phyloP scores from a whole-genome alignment of 2,329 filamentous ascomycete genomes.

The Monilinia polystroma region DNA sequence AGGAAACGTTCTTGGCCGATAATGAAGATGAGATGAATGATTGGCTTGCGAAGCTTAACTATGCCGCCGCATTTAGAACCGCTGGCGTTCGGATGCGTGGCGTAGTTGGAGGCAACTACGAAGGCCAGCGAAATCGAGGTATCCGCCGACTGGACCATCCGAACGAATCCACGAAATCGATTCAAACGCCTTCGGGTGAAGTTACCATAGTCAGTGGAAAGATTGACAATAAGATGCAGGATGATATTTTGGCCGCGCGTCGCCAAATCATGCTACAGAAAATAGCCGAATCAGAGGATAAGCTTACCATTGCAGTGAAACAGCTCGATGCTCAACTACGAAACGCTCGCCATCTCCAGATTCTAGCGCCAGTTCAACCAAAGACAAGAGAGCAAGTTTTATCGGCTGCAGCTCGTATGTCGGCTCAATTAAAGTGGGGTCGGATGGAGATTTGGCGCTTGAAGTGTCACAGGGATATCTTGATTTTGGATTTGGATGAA shows the following conservation, averaged over 20 bases:
- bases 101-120: slow-evolving; percentile 79
- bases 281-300: slow-evolving; percentile 79
- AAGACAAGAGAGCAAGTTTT: slow-evolving; percentile 85
- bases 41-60: slow-evolving; percentile 94
- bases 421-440: slow-evolving; percentile 91
- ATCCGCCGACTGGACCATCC: slow-evolving; percentile 64
- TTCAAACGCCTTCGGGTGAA: slow-evolving; percentile 71
- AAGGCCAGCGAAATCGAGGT: slow-evolving; percentile 73
- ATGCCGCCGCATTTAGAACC: slow-evolving; percentile 89
- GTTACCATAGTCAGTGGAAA: slow-evolving; percentile 70
- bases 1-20: slow-evolving; percentile 89
- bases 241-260: slow-evolving; percentile 80
- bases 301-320: slow-evolving; percentile 68
- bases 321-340: slow-evolving; percentile 79
- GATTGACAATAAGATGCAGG: slow-evolving; percentile 78
- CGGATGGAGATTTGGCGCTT: slow-evolving; percentile 90
- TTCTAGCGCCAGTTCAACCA: slow-evolving; percentile 86
- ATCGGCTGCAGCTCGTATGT: slow-evolving; percentile 78
- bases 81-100: slow-evolving; percentile 89
- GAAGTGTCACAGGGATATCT: slow-evolving; percentile 85
- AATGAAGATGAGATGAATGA: slow-evolving; percentile 92
- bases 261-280: slow-evolving; percentile 80
- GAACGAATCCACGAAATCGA: slow-evolving; percentile 52
- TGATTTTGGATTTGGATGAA: slow-evolving; percentile 81
- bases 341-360: slow-evolving; percentile 85